Evolutionary conservation across 176 grass and related monocot genomes (phyloP), one percentile per base, ranked within the genome.

Genomic region (sorghum (Sorghum bicolor)): DNA sequence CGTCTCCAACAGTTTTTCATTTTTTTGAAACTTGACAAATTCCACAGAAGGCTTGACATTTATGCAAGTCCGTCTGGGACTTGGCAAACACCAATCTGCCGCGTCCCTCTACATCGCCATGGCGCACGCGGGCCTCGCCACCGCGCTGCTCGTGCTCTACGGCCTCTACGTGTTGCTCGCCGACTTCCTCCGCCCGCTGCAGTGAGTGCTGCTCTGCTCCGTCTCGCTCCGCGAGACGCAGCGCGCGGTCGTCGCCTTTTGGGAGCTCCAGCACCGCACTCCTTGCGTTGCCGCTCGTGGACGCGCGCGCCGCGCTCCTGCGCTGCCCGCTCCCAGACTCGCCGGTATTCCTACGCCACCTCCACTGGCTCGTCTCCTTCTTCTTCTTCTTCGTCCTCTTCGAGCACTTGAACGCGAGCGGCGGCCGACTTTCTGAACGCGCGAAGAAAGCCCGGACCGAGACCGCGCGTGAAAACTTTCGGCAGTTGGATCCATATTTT

Each of bases 51-150:
- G n/a, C n/a, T n/a, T n/a, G n/a, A n/a, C n/a, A n/a, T n/a, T n/a
- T n/a, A n/a, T n/a, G n/a, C n/a, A n/a, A n/a, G n/a, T n/a, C n/a
- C n/a, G n/a, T n/a, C n/a, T n/a, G n/a, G n/a, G n/a, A n/a, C n/a
- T n/a, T n/a, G n/a, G n/a, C n/a, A n/a, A n/a, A n/a, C n/a, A n/a
- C n/a, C n/a, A n/a, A n/a, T n/a, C n/a, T n/a, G n/a, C n/a, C n/a
- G n/a, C n/a, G n/a, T n/a, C n/a, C n/a, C 85, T 99, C 9, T 99
- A 96, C 93, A 99, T 99, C 86, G 96, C 93, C 48, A 99, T 99
- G 96, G 96, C 96, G 62, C 96, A 99, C 74, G 93, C 96, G 9
- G 93, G 96, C 2, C 91, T 99, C 4, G 96, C 96, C 17, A 88
- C 91, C 58, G 92, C 87, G 40, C 83, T 99, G 45, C 82, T 99